Percentiles rank a stretch among this genome's conserved stretches.
Conservation (phyloP, 257 asterid species). For the Verbena officinalis region DNA sequence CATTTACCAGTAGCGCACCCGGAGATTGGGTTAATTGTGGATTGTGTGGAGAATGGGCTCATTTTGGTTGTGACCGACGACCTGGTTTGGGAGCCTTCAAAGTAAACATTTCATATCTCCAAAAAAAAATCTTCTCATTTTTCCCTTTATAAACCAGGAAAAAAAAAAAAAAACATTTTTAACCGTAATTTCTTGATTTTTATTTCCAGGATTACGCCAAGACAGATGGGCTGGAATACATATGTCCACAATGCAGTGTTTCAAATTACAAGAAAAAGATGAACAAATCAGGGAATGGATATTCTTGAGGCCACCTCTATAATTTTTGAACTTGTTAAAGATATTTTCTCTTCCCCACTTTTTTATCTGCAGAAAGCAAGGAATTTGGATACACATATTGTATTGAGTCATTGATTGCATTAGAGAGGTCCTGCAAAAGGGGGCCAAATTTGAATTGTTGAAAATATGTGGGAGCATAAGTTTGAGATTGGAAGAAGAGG, state of each 20-base stretch:
- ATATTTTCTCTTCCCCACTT: neutral
- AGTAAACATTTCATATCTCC: slow-evolving; percentile 45
- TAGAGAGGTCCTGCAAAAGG: slow-evolving; percentile 23
- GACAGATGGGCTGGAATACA: slow-evolving; percentile 98
- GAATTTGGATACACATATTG: neutral
- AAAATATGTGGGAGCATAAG: slow-evolving; percentile 29
- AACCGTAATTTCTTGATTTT: neutral
- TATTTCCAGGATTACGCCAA: slow-evolving; percentile 90
- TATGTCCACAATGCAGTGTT: slow-evolving; percentile 97
- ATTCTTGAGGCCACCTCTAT: slow-evolving; percentile 43
- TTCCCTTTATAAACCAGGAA: neutral
- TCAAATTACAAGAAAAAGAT: slow-evolving; percentile 82
- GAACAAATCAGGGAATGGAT: slow-evolving; percentile 71
- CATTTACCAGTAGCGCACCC: slow-evolving; percentile 88
- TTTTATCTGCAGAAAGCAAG: slow-evolving; percentile 14
- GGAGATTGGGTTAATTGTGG: slow-evolving; percentile 99
- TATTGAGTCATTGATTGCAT: slow-evolving; percentile 12
- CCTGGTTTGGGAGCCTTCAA: slow-evolving; percentile 99
- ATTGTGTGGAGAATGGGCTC: slow-evolving; percentile 99
- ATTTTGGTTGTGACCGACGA: slow-evolving; percentile 94
- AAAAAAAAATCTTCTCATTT: neutral
- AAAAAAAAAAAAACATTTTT: neutral
- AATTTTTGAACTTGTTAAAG: slow-evolving; percentile 20
- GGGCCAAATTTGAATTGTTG: slow-evolving; percentile 24
- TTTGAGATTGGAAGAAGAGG: slow-evolving; percentile 25